Evolutionary conservation across 371 early-diverging fungal genomes (phyloP).

Genomic region (Mortierella sp.): DNA sequence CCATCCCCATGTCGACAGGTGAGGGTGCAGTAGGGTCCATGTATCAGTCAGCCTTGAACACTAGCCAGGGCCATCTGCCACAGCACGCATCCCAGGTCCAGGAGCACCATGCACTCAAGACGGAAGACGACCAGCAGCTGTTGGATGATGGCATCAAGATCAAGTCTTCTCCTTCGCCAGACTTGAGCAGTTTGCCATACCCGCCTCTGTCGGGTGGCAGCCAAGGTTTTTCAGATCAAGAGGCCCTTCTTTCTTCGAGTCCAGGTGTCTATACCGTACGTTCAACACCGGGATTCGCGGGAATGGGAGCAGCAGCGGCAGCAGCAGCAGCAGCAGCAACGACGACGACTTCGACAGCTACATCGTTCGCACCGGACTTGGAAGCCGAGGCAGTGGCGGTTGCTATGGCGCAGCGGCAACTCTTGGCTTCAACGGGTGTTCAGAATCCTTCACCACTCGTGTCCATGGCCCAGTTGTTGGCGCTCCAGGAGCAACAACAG

Average conservation of each 20-base stretch:
- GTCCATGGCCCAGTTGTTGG: too few relatives aligned
- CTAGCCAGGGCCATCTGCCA: background rate
- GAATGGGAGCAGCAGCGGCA: slow-evolving; percentile 17
- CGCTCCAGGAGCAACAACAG: slow-evolving; percentile 6
- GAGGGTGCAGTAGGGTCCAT: background rate
- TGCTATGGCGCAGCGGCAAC: too few relatives aligned
- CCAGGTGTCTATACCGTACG: slow-evolving; percentile 8
- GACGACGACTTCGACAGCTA: too few relatives aligned
- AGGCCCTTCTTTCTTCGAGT: background rate
- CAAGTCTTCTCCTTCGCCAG: slow-evolving; percentile 26
- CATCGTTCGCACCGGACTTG: too few relatives aligned
- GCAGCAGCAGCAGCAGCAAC: slow-evolving; percentile 7
- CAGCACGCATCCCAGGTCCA: background rate
- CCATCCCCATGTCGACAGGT: background rate
- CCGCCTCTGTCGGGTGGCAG: background rate
- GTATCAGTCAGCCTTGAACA: background rate
- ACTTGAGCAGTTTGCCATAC: slow-evolving; percentile 4
- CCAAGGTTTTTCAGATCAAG: background rate
- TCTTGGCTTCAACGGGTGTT: too few relatives aligned
- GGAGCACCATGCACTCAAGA: background rate
- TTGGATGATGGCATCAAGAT: slow-evolving; percentile 2
- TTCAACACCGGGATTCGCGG: slow-evolving; percentile 12
- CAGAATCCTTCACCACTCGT: too few relatives aligned
- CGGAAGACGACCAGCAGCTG: slow-evolving; percentile 4
- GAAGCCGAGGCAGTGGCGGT: too few relatives aligned